Conservation (phyloP, 208 protist genomes). For the Leishmania mexicana region DNA sequence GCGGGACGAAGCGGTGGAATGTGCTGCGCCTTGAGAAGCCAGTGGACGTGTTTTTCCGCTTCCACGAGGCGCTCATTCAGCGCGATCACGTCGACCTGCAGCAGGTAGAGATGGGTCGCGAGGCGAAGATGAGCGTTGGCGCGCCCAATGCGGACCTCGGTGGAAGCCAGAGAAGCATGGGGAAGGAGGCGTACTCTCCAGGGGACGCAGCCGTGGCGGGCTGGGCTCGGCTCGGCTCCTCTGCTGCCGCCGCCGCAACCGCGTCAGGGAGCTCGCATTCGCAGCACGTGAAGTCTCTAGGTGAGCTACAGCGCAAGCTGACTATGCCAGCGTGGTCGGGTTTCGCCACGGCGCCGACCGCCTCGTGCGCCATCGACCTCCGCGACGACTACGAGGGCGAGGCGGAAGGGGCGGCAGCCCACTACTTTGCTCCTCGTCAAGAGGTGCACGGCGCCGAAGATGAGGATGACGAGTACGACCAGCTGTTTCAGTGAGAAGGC, state of each 20-base stretch:
- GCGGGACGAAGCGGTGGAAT: conserved; percentile 44
- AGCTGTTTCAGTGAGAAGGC: conserved; percentile 30
- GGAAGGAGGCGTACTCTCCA: not conserved
- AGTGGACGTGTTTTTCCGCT: conserved; percentile 90
- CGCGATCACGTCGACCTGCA: conserved; percentile 64
- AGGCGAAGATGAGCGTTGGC: conserved; percentile 18
- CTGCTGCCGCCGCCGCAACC: not conserved
- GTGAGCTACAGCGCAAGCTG: conserved; percentile 36
- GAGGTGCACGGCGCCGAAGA: conserved; percentile 34
- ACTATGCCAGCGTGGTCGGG: conserved; percentile 3
- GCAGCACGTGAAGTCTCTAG: conserved; percentile 23
- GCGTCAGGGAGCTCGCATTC: not conserved
- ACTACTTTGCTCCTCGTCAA: conserved; percentile 48
- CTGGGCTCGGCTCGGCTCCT: not conserved
- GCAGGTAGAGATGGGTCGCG: conserved; percentile 36
- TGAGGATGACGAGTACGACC: conserved; percentile 38
- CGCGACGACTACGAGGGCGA: conserved; percentile 36
- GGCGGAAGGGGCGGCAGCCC: conserved; percentile 33
- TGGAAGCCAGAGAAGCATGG: conserved; percentile 4
- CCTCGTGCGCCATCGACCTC: conserved; percentile 12
- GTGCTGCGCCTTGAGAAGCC: conserved; percentile 78
- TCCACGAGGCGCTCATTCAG: conserved; percentile 79
- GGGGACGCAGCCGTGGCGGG: not conserved
- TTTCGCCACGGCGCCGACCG: not conserved
- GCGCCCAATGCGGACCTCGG: not conserved